Evolutionary conservation across 371 early-diverging fungal species (phyloP).

Genomic region (Mucor mucedo): DNA sequence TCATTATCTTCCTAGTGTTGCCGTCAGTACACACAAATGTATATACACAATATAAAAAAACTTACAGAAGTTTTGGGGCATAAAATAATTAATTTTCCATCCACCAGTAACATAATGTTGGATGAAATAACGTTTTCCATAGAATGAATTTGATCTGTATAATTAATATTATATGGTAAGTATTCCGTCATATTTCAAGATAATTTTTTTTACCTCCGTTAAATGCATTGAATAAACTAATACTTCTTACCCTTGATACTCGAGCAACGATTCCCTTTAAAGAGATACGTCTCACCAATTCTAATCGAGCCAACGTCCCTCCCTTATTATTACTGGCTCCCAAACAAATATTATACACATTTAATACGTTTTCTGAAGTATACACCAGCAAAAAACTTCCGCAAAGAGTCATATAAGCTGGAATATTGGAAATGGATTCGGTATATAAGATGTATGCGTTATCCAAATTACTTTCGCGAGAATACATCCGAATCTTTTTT

Average conservation of each 20-base stretch:
- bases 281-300: slow-evolving; percentile 67
- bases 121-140: slow-evolving; percentile 43
- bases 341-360: slow-evolving; percentile 36
- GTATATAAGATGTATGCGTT: slow-evolving; percentile 60
- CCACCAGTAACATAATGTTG: slow-evolving; percentile 54
- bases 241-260: slow-evolving; percentile 57
- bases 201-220: slow-evolving; percentile 20
- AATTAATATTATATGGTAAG: background rate
- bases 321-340: slow-evolving; percentile 3
- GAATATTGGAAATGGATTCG: slow-evolving; percentile 48
- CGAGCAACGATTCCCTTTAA: slow-evolving; percentile 68
- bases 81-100: slow-evolving; percentile 55
- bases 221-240: slow-evolving; percentile 55
- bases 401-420: slow-evolving; percentile 63
- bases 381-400: slow-evolving; percentile 69
- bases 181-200: background rate
- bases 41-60: background rate
- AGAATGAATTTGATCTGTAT: slow-evolving; percentile 37
- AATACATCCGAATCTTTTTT: slow-evolving; percentile 67
- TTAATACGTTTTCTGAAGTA: slow-evolving; percentile 72
- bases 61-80: slow-evolving; percentile 44
- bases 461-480: slow-evolving; percentile 81
- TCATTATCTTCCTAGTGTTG: slow-evolving; percentile 33
- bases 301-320: slow-evolving; percentile 36
- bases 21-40: background rate